Percentiles rank a stretch among this genome's conserved stretches.
Evolutionary conservation across 2,329 filamentous ascomycete genomes (phyloP).

Genomic region (Aspergillus hortae): DNA sequence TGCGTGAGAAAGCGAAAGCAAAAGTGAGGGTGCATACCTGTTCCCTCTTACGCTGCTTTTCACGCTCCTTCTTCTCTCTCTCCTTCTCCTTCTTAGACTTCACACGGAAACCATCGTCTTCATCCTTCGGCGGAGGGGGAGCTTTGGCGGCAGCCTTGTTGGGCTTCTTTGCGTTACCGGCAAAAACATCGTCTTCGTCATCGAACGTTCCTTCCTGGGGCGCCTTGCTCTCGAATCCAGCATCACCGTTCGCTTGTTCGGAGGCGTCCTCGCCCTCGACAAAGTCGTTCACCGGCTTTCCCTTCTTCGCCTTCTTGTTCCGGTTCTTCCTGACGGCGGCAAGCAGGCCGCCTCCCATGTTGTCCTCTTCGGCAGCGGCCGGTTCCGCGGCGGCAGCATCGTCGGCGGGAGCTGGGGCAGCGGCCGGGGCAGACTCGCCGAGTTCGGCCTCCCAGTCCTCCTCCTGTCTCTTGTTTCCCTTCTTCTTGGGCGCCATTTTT

Average conservation of each 20-base stretch:
- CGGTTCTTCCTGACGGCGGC: slow-evolving; percentile 77
- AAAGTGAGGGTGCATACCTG: slow-evolving; percentile 57
- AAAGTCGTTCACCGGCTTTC: slow-evolving; percentile 67
- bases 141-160: slow-evolving; percentile 46
- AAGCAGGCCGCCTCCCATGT: slow-evolving; percentile 66
- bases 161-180: slow-evolving; percentile 53
- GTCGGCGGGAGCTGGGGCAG: slow-evolving; percentile 39
- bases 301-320: slow-evolving; percentile 89
- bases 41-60: slow-evolving; percentile 98
- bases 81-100: slow-evolving; percentile 99
- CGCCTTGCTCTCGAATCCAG: slow-evolving; percentile 61
- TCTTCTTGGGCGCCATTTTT: slow-evolving; percentile 90
- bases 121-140: slow-evolving; percentile 28
- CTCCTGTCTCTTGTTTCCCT: slow-evolving; percentile 78
- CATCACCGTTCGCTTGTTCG: slow-evolving; percentile 33
- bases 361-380: slow-evolving; percentile 53
- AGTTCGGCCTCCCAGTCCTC: slow-evolving; percentile 96
- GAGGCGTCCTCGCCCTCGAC: slow-evolving; percentile 64
- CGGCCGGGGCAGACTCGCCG: slow-evolving; percentile 63
- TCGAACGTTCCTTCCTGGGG: slow-evolving; percentile 78
- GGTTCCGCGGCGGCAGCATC: slow-evolving; percentile 27
- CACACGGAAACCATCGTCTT: slow-evolving; percentile 61
- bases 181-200: slow-evolving; percentile 84
- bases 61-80: slow-evolving; percentile 93
- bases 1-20: neutral